Evolutionary conservation across 1,284 basidiomycete genomes (phyloP), one percentile per base, ranked within the genome.

Genomic region (Ustilago sp.): DNA sequence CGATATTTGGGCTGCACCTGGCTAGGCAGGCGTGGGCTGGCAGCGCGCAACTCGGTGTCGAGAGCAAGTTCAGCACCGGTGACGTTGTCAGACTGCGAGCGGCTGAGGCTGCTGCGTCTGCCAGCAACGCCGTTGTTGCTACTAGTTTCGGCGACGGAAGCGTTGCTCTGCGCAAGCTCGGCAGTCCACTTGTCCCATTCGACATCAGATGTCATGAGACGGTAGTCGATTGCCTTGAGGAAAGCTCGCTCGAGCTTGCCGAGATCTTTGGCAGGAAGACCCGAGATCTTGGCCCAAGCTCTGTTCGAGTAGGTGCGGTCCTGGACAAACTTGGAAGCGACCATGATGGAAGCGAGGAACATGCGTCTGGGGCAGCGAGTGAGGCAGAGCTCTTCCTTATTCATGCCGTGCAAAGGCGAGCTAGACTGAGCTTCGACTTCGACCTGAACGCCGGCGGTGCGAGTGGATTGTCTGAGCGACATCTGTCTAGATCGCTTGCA

Each of bases 281-380:
- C 87, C 13, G 86, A 86, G 54, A 88, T 87, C 83, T 94, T 94
- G 8, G 93, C 91, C 94, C 94, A 97, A 19, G 94, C 94, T 34
- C 79, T 63, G 85, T 97, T 96, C 15, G 93, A 94, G 83, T 95
- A 97, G 61, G 93, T 94, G 63, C 93, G 91, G 83, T 98, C 95
- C 87, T 95, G 94, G 66, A 93, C 90, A 86, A 95, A 96, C 85
- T 98, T 97, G 34, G 92, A 92, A 0, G 94, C 94, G 51, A 94
- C 88, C 72, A 97, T 94, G 41, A 97, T 88, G 0, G 93, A 91
- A 0, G 94, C 94, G 8, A 97, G 88, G 87, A 97, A 96, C 2
- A 94, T 91, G 47, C 94, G 90, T 19, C 94, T 90, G 2, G 94
- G 93, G 83, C 94, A 96, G 9, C 74, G 68, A 28, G 68, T 47